Evolutionary conservation across 345 rosid species (phyloP), one percentile per base, ranked within the genome.

Genomic region (Linum usitatissimum): DNA sequence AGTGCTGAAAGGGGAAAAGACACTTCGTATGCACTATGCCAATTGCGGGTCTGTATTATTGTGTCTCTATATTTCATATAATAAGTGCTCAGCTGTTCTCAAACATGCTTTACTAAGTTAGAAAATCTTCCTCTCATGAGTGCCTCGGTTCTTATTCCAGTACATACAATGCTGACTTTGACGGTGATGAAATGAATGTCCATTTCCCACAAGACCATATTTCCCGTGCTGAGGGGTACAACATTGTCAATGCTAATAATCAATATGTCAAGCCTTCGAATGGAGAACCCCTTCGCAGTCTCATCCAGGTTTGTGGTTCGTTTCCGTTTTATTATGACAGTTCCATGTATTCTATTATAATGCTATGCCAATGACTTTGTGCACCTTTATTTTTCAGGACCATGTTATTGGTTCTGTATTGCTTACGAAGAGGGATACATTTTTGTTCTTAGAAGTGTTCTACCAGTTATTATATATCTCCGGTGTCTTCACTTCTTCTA

Each of bases 101-200:
- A 9, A n/a, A 7, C 39, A 18, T 9, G n/a, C 36, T 1, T 59
- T 10, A 7, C n/a, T 56, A 40, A 49, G 31, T 45, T 62, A 56
- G 36, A 12, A 53, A 15, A 18, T 67, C 53, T 9, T 36, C 36
- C 18, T 68, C 61, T 49, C 28, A 49, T 57, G 39, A 17, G 56
- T 65, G 57, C 3, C 53, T 72, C 18, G 30, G 38, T 66, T 73
- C 61, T 73, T 42, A 39, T 74, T 66, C 62, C 87, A 93, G 99
- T 70, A 93, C 99, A 30, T 93, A 93, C 78, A 93, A 93, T 77
- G 99, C 99, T 66, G 99, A 93, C 76, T 93, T 93, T 84, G 99
- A 93, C 70, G 99, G 99, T 61, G 99, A 93, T 82, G 99, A 93
- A 80, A 93, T 93, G 93, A 93, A 93, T 80, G 99, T 93, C 68